These are phyloP conservation scores for Hyphopichia wangnamkhiaoensis DNA, from an alignment of 1,139 yeast species.

Conservation along the genomic window DNA sequence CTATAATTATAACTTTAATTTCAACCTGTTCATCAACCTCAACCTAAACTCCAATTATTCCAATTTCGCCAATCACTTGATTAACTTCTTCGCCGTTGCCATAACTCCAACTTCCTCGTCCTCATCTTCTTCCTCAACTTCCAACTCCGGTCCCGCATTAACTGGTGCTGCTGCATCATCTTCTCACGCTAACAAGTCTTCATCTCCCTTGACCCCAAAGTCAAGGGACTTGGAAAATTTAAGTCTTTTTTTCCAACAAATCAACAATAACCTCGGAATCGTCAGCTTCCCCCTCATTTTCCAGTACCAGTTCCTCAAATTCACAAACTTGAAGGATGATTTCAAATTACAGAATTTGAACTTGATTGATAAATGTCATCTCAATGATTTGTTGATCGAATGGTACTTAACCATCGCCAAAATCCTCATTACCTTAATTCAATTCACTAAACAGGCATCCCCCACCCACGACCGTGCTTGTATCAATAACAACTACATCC, in stretches of 20 bases:
- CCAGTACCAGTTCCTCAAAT: slow-evolving; percentile 28
- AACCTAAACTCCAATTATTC: slow-evolving; percentile 12
- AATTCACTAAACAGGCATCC: slow-evolving; percentile 16
- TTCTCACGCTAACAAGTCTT: background rate
- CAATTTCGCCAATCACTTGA: slow-evolving; percentile 15
- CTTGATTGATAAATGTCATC: slow-evolving; percentile 18
- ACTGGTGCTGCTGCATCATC: background rate
- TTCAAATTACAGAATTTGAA: slow-evolving; percentile 10
- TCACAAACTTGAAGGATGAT: too few relatives aligned
- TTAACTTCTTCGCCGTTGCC: slow-evolving; percentile 21
- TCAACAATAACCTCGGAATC: slow-evolving; percentile 45
- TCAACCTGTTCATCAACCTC: slow-evolving; percentile 1
- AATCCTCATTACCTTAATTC: slow-evolving; percentile 19
- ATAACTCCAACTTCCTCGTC: background rate
- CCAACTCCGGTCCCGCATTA: too few relatives aligned
- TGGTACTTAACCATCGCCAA: slow-evolving; percentile 44
- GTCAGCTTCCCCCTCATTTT: slow-evolving; percentile 48
- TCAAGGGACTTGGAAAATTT: slow-evolving; percentile 10
- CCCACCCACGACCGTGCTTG: slow-evolving; percentile 10
- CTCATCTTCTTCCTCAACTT: too few relatives aligned
- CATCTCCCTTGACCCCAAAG: too few relatives aligned
- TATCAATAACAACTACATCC: slow-evolving; percentile 27
- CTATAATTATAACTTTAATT: slow-evolving; percentile 10
- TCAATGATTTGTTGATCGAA: slow-evolving; percentile 27
- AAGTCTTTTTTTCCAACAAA: slow-evolving; percentile 15